phyloP scores from a whole-genome alignment of 2,329 filamentous ascomycete genomes.

The Fusarium zealandicum region DNA sequence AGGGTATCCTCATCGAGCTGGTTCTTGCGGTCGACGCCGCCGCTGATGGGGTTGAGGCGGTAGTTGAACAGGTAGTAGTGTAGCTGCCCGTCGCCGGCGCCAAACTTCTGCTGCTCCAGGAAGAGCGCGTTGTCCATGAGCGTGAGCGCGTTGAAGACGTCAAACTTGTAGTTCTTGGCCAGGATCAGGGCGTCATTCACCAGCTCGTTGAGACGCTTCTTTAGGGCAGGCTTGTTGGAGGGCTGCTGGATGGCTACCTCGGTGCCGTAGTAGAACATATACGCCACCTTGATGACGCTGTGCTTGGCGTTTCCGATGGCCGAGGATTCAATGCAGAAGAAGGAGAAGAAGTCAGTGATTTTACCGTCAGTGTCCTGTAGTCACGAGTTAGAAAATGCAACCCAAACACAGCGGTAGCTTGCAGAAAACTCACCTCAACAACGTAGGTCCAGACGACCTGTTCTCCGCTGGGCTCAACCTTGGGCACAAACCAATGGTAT shows the following conservation, averaged over 20 bases:
- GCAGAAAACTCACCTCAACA: slow-evolving; percentile 68
- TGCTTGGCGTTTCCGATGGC: slow-evolving; percentile 85
- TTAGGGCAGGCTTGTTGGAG: slow-evolving; percentile 65
- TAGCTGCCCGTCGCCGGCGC: slow-evolving; percentile 89
- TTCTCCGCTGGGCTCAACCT: slow-evolving; percentile 64
- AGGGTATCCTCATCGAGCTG: slow-evolving; percentile 77
- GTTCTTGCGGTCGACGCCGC: slow-evolving; percentile 84
- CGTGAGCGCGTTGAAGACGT: slow-evolving; percentile 96
- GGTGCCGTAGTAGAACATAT: slow-evolving; percentile 96
- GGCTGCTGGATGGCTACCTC: slow-evolving; percentile 74
- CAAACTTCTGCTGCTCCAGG: slow-evolving; percentile 92
- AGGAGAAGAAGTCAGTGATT: slow-evolving; percentile 96
- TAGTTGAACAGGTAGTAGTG: slow-evolving; percentile 99
- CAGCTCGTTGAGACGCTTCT: slow-evolving; percentile 80
- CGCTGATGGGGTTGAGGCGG: slow-evolving; percentile 81
- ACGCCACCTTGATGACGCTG: slow-evolving; percentile 83
- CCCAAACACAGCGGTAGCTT: too few relatives aligned
- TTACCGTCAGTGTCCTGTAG: slow-evolving; percentile 68
- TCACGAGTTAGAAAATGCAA: not conserved
- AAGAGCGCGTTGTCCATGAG: slow-evolving; percentile 94
- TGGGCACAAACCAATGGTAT: slow-evolving; percentile 85
- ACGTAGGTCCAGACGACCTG: slow-evolving; percentile 95
- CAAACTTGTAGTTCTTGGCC: slow-evolving; percentile 83
- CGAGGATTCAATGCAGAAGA: slow-evolving; percentile 93
- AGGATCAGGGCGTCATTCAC: slow-evolving; percentile 87